Base-by-base conservation (phyloP, 257 asterid species). In the Thymus mandschuricus region DNA sequence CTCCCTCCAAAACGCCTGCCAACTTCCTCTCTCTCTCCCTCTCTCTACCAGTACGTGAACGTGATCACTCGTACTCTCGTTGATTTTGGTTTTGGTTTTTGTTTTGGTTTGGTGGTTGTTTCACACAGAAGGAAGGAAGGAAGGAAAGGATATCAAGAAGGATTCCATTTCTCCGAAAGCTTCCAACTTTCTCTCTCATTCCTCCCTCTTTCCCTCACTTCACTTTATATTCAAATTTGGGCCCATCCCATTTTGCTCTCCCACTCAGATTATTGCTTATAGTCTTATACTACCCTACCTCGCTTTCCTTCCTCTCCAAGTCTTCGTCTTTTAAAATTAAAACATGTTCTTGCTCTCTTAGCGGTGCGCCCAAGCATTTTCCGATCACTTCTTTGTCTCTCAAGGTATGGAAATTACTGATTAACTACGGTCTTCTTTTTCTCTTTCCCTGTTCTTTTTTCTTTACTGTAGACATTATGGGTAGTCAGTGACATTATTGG, bases 301-400 rank as follows among this genome's bases (percentile, higher is more conserved):
- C 21, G 21, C 21, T 21, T 46, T 70, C 45, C 76, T 71, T 71
- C 31, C 41, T 41, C 63, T 15, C 35, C 1, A 71, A 71, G 76
- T 62, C 34, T 51, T 38, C 7, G 41, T 1, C 10, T 9, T 48
- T 10, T 6, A n/a, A 9, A 6, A 38, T 30, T 21, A 21, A 21
- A 21, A 21, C 49, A 62, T 43, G 8, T 31, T 58, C n/a, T 33
- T 15, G 38, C 49, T 13, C 28, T 8, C 10, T 60, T 38, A 38
- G 38, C 4, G 38, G 38, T 2, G 4, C 4, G 38, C 66, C 40
- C 59, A 7, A 38, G 40, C 76, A 50, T 49, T 34, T 3, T 60
- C 21, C 50, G 69, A 60, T 60, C 51, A 60, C 3, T 10, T 45
- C 40, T 46, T 31, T 58, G 29, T 6, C 64, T 58, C 46, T n/a